These are phyloP conservation scores for Globisporangium viniferum DNA, from an alignment of 352 stramenopile genomes.

Conservation along the genomic window DNA sequence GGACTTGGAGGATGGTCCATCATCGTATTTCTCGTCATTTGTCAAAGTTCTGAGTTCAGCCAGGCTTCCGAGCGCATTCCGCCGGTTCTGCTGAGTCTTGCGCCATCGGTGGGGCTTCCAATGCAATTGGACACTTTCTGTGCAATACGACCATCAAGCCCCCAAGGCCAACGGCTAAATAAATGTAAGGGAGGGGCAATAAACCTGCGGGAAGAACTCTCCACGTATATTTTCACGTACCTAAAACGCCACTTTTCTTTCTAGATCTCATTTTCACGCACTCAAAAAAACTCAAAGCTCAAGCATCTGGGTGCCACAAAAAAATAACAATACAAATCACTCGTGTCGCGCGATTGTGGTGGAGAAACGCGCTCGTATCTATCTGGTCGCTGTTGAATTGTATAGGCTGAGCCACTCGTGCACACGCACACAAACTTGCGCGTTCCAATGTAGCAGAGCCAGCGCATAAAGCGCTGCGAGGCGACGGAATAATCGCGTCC, in stretches of 20 bases:
- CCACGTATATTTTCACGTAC: not conserved
- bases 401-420: not conserved
- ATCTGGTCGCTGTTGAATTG: not conserved
- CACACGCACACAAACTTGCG: no score
- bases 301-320: no score
- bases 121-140: no score
- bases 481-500: not conserved
- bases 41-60: no score
- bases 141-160: no score
- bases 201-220: not conserved
- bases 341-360: not conserved
- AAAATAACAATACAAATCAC: not conserved
- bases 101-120: not conserved
- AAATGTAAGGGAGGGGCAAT: not conserved
- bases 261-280: not conserved
- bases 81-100: not conserved
- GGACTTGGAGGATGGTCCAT: not conserved
- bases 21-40: not conserved
- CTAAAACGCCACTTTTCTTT: not conserved
- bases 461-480: not conserved
- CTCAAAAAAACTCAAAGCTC: no score
- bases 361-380: not conserved
- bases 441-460: not conserved
- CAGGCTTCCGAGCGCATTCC: not conserved
- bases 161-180: no score